Evolutionary conservation across 208 protist species (phyloP).

Genomic region (Trichomonas tenax): DNA sequence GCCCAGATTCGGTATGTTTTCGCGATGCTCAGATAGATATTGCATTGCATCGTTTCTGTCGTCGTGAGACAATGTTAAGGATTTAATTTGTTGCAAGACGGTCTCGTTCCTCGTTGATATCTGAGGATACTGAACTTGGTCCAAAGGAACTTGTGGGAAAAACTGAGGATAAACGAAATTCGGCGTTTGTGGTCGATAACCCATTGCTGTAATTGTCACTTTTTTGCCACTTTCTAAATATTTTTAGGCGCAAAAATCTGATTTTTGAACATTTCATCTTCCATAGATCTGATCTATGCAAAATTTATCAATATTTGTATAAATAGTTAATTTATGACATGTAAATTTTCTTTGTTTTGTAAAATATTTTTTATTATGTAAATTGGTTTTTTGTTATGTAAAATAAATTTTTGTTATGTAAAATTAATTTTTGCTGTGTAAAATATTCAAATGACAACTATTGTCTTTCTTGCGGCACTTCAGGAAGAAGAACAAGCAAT

Average conservation of each 20-base stretch:
- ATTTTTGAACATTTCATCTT: too few relatives aligned
- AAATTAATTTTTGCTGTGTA: too few relatives aligned
- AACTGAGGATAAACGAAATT: neutral
- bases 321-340: too few relatives aligned
- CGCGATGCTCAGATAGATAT: neutral
- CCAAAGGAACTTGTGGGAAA: neutral
- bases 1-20: conserved; percentile 48
- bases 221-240: neutral
- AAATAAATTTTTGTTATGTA: too few relatives aligned
- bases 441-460: neutral
- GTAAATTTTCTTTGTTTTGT: too few relatives aligned
- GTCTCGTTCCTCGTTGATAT: neutral
- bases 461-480: neutral
- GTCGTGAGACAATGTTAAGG: neutral
- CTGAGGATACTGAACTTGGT: neutral
- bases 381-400: too few relatives aligned
- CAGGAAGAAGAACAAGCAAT: neutral
- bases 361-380: too few relatives aligned
- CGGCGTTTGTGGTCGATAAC: neutral
- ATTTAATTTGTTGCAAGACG: neutral
- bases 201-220: neutral
- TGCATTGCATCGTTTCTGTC: neutral
- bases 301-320: too few relatives aligned
- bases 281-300: too few relatives aligned
- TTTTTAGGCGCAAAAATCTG: too few relatives aligned